phyloP scores from a whole-genome alignment of 164 flowering plant species.

The Aristolochia fimbriata region DNA sequence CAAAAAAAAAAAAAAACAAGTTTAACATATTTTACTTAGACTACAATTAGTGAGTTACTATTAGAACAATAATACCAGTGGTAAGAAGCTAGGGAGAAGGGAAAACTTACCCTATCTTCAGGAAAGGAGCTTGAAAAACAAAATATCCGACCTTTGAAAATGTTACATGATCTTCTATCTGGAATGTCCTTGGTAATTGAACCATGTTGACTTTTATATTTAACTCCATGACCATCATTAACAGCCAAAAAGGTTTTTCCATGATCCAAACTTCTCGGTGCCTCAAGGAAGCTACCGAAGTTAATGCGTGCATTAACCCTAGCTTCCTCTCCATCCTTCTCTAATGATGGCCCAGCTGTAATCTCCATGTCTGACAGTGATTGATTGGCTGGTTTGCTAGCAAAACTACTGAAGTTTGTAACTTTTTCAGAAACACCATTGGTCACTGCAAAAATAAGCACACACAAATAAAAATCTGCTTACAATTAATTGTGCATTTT shows the following conservation, averaged over 20 bases:
- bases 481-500: too few relatives aligned
- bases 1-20: too few relatives aligned
- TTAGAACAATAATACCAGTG: too few relatives aligned
- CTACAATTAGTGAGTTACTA: too few relatives aligned
- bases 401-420: slow-evolving; percentile 15
- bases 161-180: slow-evolving; percentile 20
- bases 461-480: too few relatives aligned
- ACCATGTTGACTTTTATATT: slow-evolving; percentile 17
- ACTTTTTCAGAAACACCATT: slow-evolving; percentile 21
- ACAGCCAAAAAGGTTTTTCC: slow-evolving; percentile 8
- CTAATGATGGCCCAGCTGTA: slow-evolving; percentile 20
- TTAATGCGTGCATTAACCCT: slow-evolving; percentile 15
- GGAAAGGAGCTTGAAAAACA: slow-evolving; percentile 75
- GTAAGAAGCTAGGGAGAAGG: not conserved
- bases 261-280: slow-evolving; percentile 8
- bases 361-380: slow-evolving; percentile 9
- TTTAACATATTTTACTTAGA: too few relatives aligned
- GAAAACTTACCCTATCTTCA: slow-evolving; percentile 52
- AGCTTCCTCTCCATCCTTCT: slow-evolving; percentile 20
- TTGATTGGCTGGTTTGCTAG: slow-evolving; percentile 19
- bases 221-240: slow-evolving; percentile 17
- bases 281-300: slow-evolving; percentile 12
- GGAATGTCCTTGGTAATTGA: slow-evolving; percentile 12
- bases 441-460: slow-evolving; percentile 12
- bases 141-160: slow-evolving; percentile 56